Conservation (phyloP, 2,329 filamentous ascomycete genomes). For the Penicillium sp. region DNA sequence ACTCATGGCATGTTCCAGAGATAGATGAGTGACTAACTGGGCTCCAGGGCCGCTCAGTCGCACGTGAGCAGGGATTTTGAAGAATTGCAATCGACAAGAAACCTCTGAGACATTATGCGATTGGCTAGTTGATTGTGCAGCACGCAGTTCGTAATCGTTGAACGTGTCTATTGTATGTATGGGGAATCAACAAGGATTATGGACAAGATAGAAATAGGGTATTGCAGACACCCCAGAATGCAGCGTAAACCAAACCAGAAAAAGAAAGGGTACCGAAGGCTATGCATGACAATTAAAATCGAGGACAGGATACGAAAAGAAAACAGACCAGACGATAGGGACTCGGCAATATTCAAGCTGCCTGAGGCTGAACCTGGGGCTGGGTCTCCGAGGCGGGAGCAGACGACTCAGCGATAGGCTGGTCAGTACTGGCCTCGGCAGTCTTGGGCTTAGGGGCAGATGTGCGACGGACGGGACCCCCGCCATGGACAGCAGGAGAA, state of each 20-base stretch:
- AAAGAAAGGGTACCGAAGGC: conserved; percentile 11
- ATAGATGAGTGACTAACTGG: no score
- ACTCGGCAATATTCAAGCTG: conserved; percentile 15
- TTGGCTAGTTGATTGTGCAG: background rate
- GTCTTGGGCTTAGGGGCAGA: conserved; percentile 30
- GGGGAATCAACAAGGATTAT: conserved; percentile 1
- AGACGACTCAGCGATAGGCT: conserved; percentile 17
- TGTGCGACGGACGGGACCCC: conserved; percentile 38
- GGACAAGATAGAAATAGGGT: background rate
- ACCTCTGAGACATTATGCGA: no score
- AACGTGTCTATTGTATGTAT: background rate
- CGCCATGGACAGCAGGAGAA: conserved; percentile 22
- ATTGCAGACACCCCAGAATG: conserved; percentile 9
- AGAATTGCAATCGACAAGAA: no score
- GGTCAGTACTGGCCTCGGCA: conserved; percentile 22
- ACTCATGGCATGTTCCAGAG: no score
- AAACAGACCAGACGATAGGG: no score
- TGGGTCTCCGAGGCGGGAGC: conserved; percentile 18
- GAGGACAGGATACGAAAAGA: background rate
- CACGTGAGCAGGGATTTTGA: no score
- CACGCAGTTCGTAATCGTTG: background rate
- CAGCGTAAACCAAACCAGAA: background rate
- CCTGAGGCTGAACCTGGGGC: conserved; percentile 18
- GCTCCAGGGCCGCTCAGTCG: no score
- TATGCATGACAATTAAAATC: conserved; percentile 17